Base-by-base conservation (phyloP, 2,329 filamentous ascomycete species). In the Emergomyces orientalis region DNA sequence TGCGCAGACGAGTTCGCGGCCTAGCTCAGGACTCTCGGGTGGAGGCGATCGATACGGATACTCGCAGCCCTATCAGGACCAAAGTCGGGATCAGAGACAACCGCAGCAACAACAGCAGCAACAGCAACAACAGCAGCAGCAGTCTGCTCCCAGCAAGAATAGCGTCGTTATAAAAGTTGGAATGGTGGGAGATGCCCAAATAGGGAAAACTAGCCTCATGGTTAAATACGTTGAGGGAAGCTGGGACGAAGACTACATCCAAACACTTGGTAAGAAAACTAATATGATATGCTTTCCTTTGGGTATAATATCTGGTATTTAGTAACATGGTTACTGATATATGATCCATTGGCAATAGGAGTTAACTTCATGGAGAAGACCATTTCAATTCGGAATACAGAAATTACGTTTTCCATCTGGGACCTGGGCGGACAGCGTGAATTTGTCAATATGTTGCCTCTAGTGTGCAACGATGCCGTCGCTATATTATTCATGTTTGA, bases 281-380 rank as follows among this genome's bases (percentile, higher is more conserved):
- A 37, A 6, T 11, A 19, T 27, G 13, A 45, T 45, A 45, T n/a
- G n/a, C 7, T 32, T 27, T 32, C 14, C n/a, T n/a, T n/a, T 52
- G 11, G 49, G 19, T 47, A n/a, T 47, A 11, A 2, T n/a, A 47
- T 47, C 11, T 55, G 32, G 14, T 51, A 22, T 37, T 22, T n/a
- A 22, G 25, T 13, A 32, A 54, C 30, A 52, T 43, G 30, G 34
- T 54, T 13, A 22, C 59, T 43, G 52, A 52, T 62, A 39, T 49
- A 51, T 49, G 3, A 32, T 22, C 22, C 13, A 5, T 63, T 30
- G 60, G 32, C 34, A 72, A n/a, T 69, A 88, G 86, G 94, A 69
- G 94, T 99, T 77, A 99, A 99, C 77, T 99, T 99, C 78, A 99
- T 99, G 94, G 94, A 99, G 77, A 99, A 99, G 83, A 99, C 94